These are phyloP conservation scores for Lasiosphaeriaceae sp. DNA, from an alignment of 495 filamentous ascomycete species.

Conservation along the genomic window DNA sequence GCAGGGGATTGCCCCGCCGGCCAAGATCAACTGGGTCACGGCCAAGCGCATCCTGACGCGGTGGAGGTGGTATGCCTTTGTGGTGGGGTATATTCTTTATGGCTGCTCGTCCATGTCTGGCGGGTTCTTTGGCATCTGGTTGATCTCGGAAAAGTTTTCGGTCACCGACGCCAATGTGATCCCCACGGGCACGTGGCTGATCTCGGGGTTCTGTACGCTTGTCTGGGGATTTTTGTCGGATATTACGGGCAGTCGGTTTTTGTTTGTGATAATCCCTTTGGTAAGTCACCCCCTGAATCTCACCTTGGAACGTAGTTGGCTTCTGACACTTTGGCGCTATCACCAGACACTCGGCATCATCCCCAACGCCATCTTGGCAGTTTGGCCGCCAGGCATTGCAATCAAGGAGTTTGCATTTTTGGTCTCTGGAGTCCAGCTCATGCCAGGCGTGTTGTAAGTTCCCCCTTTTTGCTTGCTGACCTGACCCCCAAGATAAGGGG, in stretches of 20 bases:
- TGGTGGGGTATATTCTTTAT: conserved; percentile 11
- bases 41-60: conserved; percentile 50
- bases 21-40: conserved; percentile 29
- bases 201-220: conserved; percentile 37
- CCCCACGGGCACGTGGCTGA: conserved; percentile 36
- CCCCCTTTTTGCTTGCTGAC: background rate
- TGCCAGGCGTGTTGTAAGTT: conserved; percentile 30
- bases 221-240: conserved; percentile 45
- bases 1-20: conserved; percentile 30
- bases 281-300: conserved; percentile 22
- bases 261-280: conserved; percentile 40
- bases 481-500: background rate
- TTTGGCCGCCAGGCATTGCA: conserved; percentile 49
- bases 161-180: conserved; percentile 40
- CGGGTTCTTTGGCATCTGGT: conserved; percentile 38
- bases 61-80: conserved; percentile 21
- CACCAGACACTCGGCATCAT: conserved; percentile 24
- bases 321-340: too few species aligned
- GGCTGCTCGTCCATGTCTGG: conserved; percentile 25
- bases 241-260: conserved; percentile 39
- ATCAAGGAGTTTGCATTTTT: conserved; percentile 51
- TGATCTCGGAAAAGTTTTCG: conserved; percentile 39
- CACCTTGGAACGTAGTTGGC: background rate
- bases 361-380: conserved; percentile 39
- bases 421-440: conserved; percentile 24